Evolutionary conservation across 2,329 filamentous ascomycete species (phyloP), one percentile per base, ranked within the genome.

Genomic region (Acrocalymma vagum): DNA sequence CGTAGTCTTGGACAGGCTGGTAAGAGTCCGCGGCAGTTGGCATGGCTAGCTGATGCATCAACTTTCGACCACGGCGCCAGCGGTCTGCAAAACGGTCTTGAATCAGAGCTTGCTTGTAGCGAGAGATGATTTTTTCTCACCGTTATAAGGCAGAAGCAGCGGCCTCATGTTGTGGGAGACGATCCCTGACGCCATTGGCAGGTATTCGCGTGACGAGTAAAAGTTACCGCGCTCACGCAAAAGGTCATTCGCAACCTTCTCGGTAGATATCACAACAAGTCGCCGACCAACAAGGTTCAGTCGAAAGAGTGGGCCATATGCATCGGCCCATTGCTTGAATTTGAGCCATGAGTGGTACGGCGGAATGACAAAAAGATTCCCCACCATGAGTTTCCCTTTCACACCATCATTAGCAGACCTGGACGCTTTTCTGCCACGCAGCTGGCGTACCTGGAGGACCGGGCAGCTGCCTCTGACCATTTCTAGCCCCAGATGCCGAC

Each of bases 241-340:
- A 5, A 77, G 56, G 26, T 75, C 72, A 36, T 73, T 70, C 23
- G 71, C 72, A 11, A 75, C 65, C 23, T 69, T 63, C 32, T 72
- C 69, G 7, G 61, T 66, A 20, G 67, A 67, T 14, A 75, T 59
- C 18, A 74, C 49, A 33, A 72, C 56, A 31, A 70, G 62, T 14
- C 60, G 60, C 9, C 60, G 54, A 11, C 72, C 75, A 5, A 71
- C 72, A 35, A 79, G 69, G 26, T 70, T 67, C 21, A 78, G 55
- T 8, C 69, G 68, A 48, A 71, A 77, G 20, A 80, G 68, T 5
- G 70, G 62, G 2, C 76, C 65, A 38, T 55, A 42, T 37, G 36
- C n/a, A 18, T 42, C 32, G 13, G 21, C 14, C 39, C 39, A 42
- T 29, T 36, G 15, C 13, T 35, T 37, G 56, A 75, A 75, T 36